Percentiles rank a stretch among this genome's conserved stretches.
Evolutionary conservation across 2,329 filamentous ascomycete genomes (phyloP).

Genomic region (Ophiostoma quercus): DNA sequence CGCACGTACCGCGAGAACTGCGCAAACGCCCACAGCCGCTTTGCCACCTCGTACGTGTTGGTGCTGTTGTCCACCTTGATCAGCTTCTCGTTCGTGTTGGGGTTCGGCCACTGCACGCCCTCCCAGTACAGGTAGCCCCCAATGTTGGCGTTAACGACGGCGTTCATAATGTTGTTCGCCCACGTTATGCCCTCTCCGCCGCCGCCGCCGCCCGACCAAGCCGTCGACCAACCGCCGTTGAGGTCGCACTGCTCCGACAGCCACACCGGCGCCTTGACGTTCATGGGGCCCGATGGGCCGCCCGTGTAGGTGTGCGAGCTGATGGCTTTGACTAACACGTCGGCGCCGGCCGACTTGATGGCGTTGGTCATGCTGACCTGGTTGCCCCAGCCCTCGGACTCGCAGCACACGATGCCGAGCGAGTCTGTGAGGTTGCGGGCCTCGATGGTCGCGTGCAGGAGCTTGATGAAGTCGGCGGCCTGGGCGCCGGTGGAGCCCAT

Average conservation of each 20-base stretch:
- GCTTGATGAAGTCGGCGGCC: too few species aligned
- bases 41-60: slow-evolving; percentile 34
- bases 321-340: too few species aligned
- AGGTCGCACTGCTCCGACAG: slow-evolving; percentile 49
- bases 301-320: too few species aligned
- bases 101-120: slow-evolving; percentile 35
- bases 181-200: background rate
- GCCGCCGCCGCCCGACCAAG: slow-evolving; percentile 17
- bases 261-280: slow-evolving; percentile 44
- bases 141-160: slow-evolving; percentile 44
- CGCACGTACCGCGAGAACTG: background rate
- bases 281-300: slow-evolving; percentile 37
- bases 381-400: too few species aligned
- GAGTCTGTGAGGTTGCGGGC: too few species aligned
- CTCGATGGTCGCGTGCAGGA: too few species aligned
- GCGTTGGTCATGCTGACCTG: too few species aligned
- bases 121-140: slow-evolving; percentile 54
- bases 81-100: slow-evolving; percentile 36
- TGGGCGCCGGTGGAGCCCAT: too few species aligned
- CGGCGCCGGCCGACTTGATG: too few species aligned
- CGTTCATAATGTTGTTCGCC: slow-evolving; percentile 39
- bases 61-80: slow-evolving; percentile 33
- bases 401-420: too few species aligned
- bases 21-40: background rate
- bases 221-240: slow-evolving; percentile 40